Evolutionary conservation across 331 rosid genomes (phyloP).

Genomic region (Dryas integrifolia): DNA sequence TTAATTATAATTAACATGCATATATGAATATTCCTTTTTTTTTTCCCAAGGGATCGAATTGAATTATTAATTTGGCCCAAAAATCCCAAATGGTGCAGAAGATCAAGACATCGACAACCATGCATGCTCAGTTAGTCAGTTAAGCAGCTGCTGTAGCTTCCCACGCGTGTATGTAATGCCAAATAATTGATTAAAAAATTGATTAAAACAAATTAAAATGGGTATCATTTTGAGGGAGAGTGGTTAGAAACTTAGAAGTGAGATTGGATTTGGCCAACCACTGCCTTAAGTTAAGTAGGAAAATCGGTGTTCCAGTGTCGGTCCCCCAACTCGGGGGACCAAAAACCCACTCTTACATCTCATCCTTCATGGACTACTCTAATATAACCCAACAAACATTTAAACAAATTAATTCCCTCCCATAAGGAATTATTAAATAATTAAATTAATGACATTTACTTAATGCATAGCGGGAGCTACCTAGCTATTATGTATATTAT

Average conservation of each 20-base stretch:
- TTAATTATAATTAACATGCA: no score
- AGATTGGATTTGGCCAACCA: constrained; percentile 51
- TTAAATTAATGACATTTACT: no score
- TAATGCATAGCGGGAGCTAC: no score
- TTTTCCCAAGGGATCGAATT: no score
- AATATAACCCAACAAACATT: background rate
- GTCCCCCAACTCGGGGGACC: constrained; percentile 9
- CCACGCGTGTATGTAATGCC: constrained; percentile 4
- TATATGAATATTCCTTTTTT: no score
- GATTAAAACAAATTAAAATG: constrained; percentile 1
- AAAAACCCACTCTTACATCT: constrained; percentile 3
- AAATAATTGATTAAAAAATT: constrained; percentile 3
- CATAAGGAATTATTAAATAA: background rate
- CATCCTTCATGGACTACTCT: constrained; percentile 1
- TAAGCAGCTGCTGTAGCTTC: background rate
- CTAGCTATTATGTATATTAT: no score
- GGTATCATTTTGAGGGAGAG: constrained; percentile 5
- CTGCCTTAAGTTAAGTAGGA: constrained; percentile 23
- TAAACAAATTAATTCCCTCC: background rate
- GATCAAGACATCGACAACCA: background rate
- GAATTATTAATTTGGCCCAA: no score
- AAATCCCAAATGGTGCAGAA: no score
- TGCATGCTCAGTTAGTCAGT: background rate
- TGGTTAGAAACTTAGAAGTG: constrained; percentile 22
- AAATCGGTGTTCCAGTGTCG: constrained; percentile 8